Conservation (phyloP, 306 rosid genomes). For the Castanea crenata region DNA sequence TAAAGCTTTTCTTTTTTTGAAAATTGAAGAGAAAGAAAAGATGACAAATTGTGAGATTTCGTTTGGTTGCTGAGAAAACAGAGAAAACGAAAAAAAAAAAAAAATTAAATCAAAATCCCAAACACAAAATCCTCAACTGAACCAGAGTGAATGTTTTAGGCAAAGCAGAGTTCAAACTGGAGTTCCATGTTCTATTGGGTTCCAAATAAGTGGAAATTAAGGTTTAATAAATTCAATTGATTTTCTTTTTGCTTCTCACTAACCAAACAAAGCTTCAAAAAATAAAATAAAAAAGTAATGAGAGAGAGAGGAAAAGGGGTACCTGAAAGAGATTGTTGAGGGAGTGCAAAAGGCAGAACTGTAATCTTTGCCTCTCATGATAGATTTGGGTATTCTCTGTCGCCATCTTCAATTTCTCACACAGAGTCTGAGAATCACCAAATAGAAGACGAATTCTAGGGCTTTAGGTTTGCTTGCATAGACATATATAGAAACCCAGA, state of each 20-base stretch:
- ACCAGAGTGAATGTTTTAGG: neutral
- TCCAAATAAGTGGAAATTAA: neutral
- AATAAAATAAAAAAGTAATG: neutral
- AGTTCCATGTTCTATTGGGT: neutral
- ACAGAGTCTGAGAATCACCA: no score
- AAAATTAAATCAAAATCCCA: neutral
- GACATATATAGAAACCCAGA: no score
- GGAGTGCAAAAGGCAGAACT: slow-evolving; percentile 79
- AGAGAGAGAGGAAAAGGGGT: neutral
- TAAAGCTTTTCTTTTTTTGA: neutral
- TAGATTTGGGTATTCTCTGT: slow-evolving; percentile 45
- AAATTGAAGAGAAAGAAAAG: neutral
- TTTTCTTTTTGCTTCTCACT: neutral
- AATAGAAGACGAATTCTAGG: no score
- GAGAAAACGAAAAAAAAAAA: neutral
- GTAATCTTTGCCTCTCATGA: slow-evolving; percentile 81
- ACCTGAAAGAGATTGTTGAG: slow-evolving; percentile 97
- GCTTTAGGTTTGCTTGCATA: no score
- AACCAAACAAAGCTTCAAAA: slow-evolving; percentile 3
- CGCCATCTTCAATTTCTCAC: slow-evolving; percentile 44
- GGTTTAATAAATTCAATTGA: neutral
- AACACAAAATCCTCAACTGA: neutral
- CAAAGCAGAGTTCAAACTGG: neutral
- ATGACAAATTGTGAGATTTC: neutral
- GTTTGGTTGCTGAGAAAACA: neutral